Conservation (phyloP, 2,329 filamentous ascomycete genomes). For the Diaporthe citri region DNA sequence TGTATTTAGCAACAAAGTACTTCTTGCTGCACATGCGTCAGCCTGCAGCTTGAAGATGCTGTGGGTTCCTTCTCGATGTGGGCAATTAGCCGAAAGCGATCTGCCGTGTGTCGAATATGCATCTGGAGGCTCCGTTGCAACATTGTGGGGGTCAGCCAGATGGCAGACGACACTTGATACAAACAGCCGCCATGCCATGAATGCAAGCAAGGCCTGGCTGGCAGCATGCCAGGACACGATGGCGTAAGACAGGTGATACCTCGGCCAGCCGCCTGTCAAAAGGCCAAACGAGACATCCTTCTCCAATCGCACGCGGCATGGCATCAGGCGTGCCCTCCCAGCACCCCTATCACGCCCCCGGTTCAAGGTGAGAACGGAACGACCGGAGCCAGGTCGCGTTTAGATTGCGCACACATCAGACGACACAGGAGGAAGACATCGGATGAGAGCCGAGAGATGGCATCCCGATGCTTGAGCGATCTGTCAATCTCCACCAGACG, state of each 20-base stretch:
- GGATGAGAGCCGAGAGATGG: background rate
- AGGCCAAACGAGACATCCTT: background rate
- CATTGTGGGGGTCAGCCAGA: slow-evolving; percentile 7
- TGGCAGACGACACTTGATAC: slow-evolving; percentile 10
- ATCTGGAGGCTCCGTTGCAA: slow-evolving; percentile 23
- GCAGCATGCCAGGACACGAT: background rate
- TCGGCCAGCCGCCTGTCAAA: background rate
- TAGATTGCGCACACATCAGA: slow-evolving; percentile 16
- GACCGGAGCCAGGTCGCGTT: slow-evolving; percentile 26
- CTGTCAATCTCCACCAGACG: slow-evolving; percentile 1
- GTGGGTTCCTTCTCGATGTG: slow-evolving; percentile 13
- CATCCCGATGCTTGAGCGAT: background rate
- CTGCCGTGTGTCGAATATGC: slow-evolving; percentile 25
- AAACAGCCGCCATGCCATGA: slow-evolving; percentile 17
- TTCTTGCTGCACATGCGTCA: background rate
- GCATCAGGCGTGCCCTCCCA: background rate
- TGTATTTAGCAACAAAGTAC: slow-evolving; percentile 1
- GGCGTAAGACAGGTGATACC: background rate
- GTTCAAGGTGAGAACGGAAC: slow-evolving; percentile 29
- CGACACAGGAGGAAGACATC: slow-evolving; percentile 21
- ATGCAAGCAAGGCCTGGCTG: slow-evolving; percentile 8
- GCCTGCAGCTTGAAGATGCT: background rate
- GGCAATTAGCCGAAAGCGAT: slow-evolving; percentile 30
- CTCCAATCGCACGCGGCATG: background rate
- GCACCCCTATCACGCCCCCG: background rate